Evolutionary conservation across 179 eudicot genomes (phyloP).

Genomic region (Patellifolia procumbens): DNA sequence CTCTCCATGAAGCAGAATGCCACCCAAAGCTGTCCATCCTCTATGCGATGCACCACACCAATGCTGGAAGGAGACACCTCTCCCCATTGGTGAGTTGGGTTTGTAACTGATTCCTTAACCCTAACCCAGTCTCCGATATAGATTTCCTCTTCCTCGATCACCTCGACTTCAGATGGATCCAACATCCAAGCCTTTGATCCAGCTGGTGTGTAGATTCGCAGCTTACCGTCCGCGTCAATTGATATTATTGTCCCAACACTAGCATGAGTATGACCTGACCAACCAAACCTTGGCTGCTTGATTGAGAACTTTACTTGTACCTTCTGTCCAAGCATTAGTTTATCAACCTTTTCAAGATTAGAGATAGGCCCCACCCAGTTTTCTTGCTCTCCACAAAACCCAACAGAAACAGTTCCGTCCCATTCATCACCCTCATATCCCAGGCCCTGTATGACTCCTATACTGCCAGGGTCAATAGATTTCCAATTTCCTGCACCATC

Average conservation of each 20-base stretch:
- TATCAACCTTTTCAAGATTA: constrained; percentile 60
- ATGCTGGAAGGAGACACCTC: constrained; percentile 81
- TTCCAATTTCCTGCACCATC: constrained; percentile 58
- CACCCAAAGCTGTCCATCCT: constrained; percentile 84
- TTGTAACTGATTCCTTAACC: constrained; percentile 56
- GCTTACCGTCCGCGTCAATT: constrained; percentile 91
- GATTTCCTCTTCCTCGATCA: constrained; percentile 79
- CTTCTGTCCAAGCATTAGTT: constrained; percentile 64
- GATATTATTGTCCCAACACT: constrained; percentile 80
- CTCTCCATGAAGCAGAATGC: constrained; percentile 87
- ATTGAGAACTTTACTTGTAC: constrained; percentile 61
- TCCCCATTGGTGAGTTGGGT: constrained; percentile 92
- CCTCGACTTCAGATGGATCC: constrained; percentile 90
- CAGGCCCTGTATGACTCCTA: constrained; percentile 85
- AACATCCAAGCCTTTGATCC: constrained; percentile 89
- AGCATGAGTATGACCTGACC: constrained; percentile 88
- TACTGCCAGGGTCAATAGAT: constrained; percentile 71
- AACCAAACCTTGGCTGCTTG: constrained; percentile 92
- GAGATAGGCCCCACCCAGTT: constrained; percentile 75
- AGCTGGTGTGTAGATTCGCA: constrained; percentile 87
- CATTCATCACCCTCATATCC: constrained; percentile 65
- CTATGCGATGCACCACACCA: constrained; percentile 93
- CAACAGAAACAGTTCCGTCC: constrained; percentile 75
- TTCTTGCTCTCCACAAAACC: constrained; percentile 94
- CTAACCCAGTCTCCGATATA: constrained; percentile 81